A percentile compares a stretch with the other conserved stretches of the same genome.
phyloP scores from a whole-genome alignment of 164 flowering plant genomes.

The Chloranthus sessilifolius region DNA sequence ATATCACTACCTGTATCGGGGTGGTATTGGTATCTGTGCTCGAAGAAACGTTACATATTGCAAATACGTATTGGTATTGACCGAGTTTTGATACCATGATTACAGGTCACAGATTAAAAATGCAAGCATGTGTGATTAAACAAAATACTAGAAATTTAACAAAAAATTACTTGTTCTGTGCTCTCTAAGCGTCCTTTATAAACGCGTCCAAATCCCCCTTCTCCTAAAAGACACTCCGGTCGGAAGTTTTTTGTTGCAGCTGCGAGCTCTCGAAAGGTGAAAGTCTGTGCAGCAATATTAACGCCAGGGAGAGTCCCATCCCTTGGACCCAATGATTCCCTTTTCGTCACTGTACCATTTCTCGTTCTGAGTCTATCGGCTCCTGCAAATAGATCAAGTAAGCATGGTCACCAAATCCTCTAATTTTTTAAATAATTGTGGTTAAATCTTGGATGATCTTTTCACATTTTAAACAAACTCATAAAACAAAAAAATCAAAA shows the following conservation, averaged over 20 bases:
- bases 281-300: slow-evolving; percentile 28
- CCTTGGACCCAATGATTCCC: slow-evolving; percentile 17
- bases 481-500: too few relatives aligned
- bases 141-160: neutral
- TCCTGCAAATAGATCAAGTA: slow-evolving; percentile 17
- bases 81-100: too few relatives aligned
- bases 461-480: too few relatives aligned
- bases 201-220: slow-evolving; percentile 42
- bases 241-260: slow-evolving; percentile 34
- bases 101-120: neutral
- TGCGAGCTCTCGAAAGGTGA: slow-evolving; percentile 35
- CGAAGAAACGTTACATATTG: too few relatives aligned
- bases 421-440: too few relatives aligned
- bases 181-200: slow-evolving; percentile 32
- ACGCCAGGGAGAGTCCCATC: slow-evolving; percentile 25
- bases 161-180: slow-evolving; percentile 29
- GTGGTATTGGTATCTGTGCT: too few relatives aligned
- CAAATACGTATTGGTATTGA: too few relatives aligned
- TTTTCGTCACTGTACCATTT: slow-evolving; percentile 14
- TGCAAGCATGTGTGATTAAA: neutral
- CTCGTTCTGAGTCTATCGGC: slow-evolving; percentile 27
- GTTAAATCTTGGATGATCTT: too few relatives aligned
- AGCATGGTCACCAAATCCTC: too few relatives aligned
- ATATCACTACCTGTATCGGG: too few relatives aligned
- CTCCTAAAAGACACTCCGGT: slow-evolving; percentile 30